phyloP scores from a whole-genome alignment of 2,329 filamentous ascomycete species.

The Huntiella abstrusa region DNA sequence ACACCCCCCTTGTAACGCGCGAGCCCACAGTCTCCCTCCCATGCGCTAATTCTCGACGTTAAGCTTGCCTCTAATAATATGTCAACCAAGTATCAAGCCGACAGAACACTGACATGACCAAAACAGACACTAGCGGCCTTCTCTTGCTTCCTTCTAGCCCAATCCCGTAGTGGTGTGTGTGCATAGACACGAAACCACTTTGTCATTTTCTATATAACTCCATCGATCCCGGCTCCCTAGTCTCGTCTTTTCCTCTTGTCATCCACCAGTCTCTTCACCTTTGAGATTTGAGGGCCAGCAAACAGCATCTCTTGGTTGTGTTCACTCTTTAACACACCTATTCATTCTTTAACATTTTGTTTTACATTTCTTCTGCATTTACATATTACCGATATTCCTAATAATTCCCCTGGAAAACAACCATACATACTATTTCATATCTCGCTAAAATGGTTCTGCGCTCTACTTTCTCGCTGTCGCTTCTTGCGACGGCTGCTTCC shows the following conservation, averaged over 20 bases:
- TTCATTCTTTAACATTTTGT: background rate
- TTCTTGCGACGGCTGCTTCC: constrained; percentile 19
- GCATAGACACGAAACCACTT: constrained; percentile 4
- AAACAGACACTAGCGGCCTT: too few relatives aligned
- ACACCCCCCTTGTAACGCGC: background rate
- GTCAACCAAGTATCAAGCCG: constrained; percentile 1
- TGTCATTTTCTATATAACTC: background rate
- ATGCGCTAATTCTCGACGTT: constrained; percentile 1
- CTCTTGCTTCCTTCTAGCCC: too few relatives aligned
- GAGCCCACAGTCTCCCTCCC: background rate
- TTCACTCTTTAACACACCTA: constrained; percentile 5
- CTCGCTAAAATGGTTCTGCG: constrained; percentile 20
- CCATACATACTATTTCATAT: background rate
- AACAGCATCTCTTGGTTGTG: constrained; percentile 3
- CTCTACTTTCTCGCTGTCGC: constrained; percentile 18
- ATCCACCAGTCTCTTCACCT: background rate
- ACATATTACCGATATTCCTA: background rate
- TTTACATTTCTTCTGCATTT: background rate
- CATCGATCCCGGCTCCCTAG: constrained; percentile 6
- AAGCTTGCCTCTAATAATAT: constrained; percentile 3
- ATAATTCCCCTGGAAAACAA: background rate
- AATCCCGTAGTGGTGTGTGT: too few relatives aligned
- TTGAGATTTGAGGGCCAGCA: constrained; percentile 2
- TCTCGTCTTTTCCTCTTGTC: constrained; percentile 5
- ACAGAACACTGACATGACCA: background rate